Evolutionary conservation across 2,329 filamentous ascomycete species (phyloP).

Genomic region (Colletotrichum liaoningense): DNA sequence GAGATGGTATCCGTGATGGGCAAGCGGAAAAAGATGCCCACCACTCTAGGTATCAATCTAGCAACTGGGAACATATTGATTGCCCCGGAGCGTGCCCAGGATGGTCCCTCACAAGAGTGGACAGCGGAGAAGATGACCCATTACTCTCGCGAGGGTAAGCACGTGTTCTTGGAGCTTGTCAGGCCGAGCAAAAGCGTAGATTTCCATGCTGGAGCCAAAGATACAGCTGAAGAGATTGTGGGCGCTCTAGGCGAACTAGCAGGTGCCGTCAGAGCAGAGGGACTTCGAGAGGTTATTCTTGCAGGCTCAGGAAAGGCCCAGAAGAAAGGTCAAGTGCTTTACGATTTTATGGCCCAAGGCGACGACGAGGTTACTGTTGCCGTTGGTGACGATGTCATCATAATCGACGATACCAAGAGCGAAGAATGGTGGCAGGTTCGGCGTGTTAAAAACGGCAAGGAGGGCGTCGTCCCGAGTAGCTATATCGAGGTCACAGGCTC

Average conservation of each 20-base stretch:
- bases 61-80: conserved; percentile 91
- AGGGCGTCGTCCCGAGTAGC: conserved; percentile 96
- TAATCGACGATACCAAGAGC: conserved; percentile 90
- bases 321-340: conserved; percentile 88
- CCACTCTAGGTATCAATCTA: conserved; percentile 93
- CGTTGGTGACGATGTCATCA: conserved; percentile 88
- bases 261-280: conserved; percentile 85
- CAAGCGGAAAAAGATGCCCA: conserved; percentile 98
- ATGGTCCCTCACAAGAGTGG: conserved; percentile 92
- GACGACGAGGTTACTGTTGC: conserved; percentile 96
- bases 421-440: conserved; percentile 99
- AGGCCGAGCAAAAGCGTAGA: conserved; percentile 94
- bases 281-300: conserved; percentile 85
- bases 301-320: conserved; percentile 77
- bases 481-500: conserved; percentile 90
- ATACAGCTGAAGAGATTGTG: conserved; percentile 95
- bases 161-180: conserved; percentile 94
- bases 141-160: conserved; percentile 97
- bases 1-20: conserved; percentile 98
- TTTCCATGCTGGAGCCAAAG: conserved; percentile 96
- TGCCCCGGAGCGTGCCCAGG: conserved; percentile 83
- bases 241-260: conserved; percentile 88
- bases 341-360: conserved; percentile 96
- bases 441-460: conserved; percentile 89
- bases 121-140: conserved; percentile 94